Percentiles rank a stretch among this genome's conserved stretches.
Conservation (phyloP, 2,329 filamentous ascomycete species). For the Microascus cirrosus region DNA sequence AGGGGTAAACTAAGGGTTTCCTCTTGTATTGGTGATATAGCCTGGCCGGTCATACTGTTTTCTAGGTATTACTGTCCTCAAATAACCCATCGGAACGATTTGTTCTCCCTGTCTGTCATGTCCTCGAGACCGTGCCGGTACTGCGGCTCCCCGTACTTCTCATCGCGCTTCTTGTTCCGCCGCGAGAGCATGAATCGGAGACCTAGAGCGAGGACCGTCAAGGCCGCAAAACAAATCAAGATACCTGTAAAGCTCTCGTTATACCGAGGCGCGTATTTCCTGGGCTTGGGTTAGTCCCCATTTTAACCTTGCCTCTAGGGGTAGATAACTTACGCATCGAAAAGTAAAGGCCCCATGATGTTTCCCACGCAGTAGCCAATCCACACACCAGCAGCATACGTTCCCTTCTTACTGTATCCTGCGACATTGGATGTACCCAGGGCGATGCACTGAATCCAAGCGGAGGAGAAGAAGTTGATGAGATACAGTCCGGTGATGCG, state of each 20-base stretch:
- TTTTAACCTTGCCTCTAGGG: background rate
- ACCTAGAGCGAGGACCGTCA: slow-evolving; percentile 16
- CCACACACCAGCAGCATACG: slow-evolving; percentile 17
- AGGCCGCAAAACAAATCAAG: slow-evolving; percentile 17
- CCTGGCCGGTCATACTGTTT: too few species aligned
- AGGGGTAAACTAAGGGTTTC: too few species aligned
- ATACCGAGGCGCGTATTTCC: slow-evolving; percentile 18
- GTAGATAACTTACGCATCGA: slow-evolving; percentile 14
- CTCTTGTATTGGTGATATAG: too few species aligned
- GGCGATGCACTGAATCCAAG: slow-evolving; percentile 17
- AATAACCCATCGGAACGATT: slow-evolving; percentile 8
- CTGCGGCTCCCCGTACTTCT: slow-evolving; percentile 16
- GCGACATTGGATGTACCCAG: slow-evolving; percentile 20
- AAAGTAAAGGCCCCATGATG: slow-evolving; percentile 19
- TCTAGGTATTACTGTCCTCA: background rate
- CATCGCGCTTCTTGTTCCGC: slow-evolving; percentile 18
- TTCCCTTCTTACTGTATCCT: slow-evolving; percentile 19
- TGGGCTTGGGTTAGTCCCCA: background rate
- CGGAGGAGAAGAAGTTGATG: slow-evolving; percentile 18
- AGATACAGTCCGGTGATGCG: slow-evolving; percentile 18
- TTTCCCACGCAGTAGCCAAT: slow-evolving; percentile 22
- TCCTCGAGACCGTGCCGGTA: slow-evolving; percentile 24
- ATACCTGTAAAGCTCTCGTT: slow-evolving; percentile 18
- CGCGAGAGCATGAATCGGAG: slow-evolving; percentile 15
- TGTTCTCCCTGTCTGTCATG: slow-evolving; percentile 23